phyloP scores from a whole-genome alignment of 768 basidiomycete genomes.

The Chalciporus sphaerocephalus region DNA sequence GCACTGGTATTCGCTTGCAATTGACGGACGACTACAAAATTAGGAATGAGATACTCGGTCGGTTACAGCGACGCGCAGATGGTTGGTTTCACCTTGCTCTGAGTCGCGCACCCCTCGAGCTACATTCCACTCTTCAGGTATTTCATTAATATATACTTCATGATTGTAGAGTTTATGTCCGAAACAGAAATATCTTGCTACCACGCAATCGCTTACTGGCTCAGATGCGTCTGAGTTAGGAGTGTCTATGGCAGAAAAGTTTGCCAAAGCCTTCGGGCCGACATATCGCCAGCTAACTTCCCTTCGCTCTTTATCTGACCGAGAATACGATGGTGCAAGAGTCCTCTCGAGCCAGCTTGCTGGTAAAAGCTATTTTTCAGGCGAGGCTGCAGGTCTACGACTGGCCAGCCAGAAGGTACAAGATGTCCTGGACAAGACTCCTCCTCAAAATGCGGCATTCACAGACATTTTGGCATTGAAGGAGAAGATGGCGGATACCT shows the following conservation, averaged over 20 bases:
- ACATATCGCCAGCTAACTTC: constrained; percentile 73
- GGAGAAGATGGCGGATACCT: constrained; percentile 59
- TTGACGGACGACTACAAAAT: constrained; percentile 82
- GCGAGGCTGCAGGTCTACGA: constrained; percentile 79
- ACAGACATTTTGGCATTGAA: constrained; percentile 65
- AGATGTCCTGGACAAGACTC: constrained; percentile 55
- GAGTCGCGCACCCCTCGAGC: constrained; percentile 83
- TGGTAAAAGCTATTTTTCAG: constrained; percentile 84
- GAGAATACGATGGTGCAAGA: constrained; percentile 80
- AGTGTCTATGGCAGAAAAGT: constrained; percentile 83
- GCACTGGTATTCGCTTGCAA: constrained; percentile 68
- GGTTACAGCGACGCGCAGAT: constrained; percentile 68
- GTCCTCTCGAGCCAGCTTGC: constrained; percentile 80
- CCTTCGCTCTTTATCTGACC: constrained; percentile 49
- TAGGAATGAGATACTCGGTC: constrained; percentile 78
- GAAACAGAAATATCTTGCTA: constrained; percentile 78
- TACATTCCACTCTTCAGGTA: constrained; percentile 90
- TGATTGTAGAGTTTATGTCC: neutral
- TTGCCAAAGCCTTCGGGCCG: constrained; percentile 75
- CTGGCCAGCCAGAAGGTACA: constrained; percentile 60
- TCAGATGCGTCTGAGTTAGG: constrained; percentile 83
- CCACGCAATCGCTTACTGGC: constrained; percentile 64
- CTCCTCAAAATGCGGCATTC: constrained; percentile 55
- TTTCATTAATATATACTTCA: constrained; percentile 10
- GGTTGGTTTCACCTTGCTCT: constrained; percentile 86